Percentiles rank a stretch among this genome's conserved stretches.
phyloP scores from a whole-genome alignment of 148 eudicot species.

The Heliosperma pusillum region DNA sequence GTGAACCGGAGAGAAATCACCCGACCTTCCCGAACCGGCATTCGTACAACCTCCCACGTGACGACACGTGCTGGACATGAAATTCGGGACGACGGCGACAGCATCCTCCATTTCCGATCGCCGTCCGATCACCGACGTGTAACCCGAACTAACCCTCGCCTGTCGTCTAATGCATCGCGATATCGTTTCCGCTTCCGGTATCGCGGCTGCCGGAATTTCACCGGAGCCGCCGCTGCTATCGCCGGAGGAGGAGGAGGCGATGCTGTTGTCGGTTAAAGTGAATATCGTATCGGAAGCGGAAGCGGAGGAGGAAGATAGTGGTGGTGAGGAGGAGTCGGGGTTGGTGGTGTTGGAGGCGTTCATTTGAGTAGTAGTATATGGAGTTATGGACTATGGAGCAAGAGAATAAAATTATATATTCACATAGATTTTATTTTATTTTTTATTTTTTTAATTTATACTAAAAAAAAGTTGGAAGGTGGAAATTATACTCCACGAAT shows the following conservation, averaged over 20 bases:
- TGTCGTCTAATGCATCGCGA: conserved; percentile 42
- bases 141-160: conserved; percentile 51
- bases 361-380: not conserved
- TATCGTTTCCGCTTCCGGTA: conserved; percentile 24
- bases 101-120: conserved; percentile 85
- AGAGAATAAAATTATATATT: not conserved
- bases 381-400: not conserved
- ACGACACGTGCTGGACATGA: conserved; percentile 41
- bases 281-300: not conserved
- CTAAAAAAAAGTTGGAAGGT: too few relatives aligned
- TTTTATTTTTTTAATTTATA: too few relatives aligned
- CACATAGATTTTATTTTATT: too few relatives aligned
- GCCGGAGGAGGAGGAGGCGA: conserved; percentile 6
- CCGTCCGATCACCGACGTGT: conserved; percentile 58
- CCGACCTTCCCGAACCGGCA: conserved; percentile 33
- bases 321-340: not conserved
- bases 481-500: too few relatives aligned
- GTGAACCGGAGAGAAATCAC: conserved; percentile 39
- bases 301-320: not conserved
- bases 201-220: conserved; percentile 2
- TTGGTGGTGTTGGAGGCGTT: not conserved
- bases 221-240: conserved; percentile 20
- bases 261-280: not conserved
- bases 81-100: conserved; percentile 48
- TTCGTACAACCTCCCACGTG: conserved; percentile 58